Conservation (phyloP, 2,329 filamentous ascomycete genomes). For the Fusarium sp. region DNA sequence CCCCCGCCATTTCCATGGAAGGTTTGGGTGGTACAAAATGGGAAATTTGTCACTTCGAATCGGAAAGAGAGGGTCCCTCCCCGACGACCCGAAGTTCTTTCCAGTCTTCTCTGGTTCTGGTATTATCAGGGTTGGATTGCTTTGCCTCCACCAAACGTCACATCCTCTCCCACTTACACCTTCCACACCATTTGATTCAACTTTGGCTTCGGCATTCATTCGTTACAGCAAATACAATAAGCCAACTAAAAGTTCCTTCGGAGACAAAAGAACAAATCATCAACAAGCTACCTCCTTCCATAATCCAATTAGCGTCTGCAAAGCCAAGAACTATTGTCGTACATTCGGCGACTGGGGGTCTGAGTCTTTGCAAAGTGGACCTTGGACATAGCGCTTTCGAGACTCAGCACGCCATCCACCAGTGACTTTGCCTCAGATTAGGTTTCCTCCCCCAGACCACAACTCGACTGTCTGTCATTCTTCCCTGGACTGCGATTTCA, state of each 20-base stretch:
- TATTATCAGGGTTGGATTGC: not conserved
- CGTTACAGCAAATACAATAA: constrained; percentile 5
- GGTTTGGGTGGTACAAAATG: not conserved
- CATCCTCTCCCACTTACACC: constrained; percentile 22
- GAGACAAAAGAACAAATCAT: constrained; percentile 28
- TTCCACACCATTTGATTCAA: not conserved
- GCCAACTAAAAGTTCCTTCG: constrained; percentile 7
- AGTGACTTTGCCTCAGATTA: constrained; percentile 45
- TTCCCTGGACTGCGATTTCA: constrained; percentile 35
- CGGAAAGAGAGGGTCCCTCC: constrained; percentile 29
- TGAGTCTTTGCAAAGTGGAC: constrained; percentile 36
- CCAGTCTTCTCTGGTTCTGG: constrained; percentile 8
- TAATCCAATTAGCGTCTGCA: constrained; percentile 29
- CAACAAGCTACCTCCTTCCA: constrained; percentile 19
- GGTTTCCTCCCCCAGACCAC: constrained; percentile 20
- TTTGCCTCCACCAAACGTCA: constrained; percentile 37
- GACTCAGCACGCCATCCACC: constrained; percentile 46
- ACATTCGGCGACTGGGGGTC: constrained; percentile 36
- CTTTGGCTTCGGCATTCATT: constrained; percentile 10
- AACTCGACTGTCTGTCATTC: constrained; percentile 26
- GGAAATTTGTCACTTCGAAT: constrained; percentile 23
- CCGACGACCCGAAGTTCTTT: constrained; percentile 43
- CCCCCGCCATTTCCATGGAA: constrained; percentile 24
- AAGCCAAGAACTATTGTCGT: constrained; percentile 22
- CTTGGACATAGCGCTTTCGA: constrained; percentile 30